Evolutionary conservation across 306 rosid species (phyloP), one percentile per base, ranked within the genome.

Genomic region (Canavalia ensiformis): DNA sequence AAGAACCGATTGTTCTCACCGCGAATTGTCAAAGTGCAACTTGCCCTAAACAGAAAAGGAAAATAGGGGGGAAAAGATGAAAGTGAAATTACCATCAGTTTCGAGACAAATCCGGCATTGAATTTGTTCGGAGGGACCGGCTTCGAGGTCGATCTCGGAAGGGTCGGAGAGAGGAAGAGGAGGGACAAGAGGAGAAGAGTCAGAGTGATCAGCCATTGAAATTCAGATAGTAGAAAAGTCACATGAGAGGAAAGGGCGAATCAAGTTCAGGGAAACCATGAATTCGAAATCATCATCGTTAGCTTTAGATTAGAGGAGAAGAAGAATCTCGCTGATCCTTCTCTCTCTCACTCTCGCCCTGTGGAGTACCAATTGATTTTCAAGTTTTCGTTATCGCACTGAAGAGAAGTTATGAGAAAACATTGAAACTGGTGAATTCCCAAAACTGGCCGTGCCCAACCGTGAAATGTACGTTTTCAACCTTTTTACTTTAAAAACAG

Each of bases 31-130:
- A 10, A 81, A 73, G 35, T 57, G 55, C n/a, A 76, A 60, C 29
- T 25, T 59, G 60, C 76, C 72, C 62, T 64, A 74, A 89, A 78
- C 56, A 25, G 73, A 28, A 83, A 80, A 42, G 63, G 56, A 50
- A 77, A 76, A 62, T 72, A 67, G 4, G 44, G 1, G 0, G 7
- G 33, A 45, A n/a, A 5, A 41, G 52, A 52, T 6, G 25, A 69
- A 49, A 64, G 70, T 65, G 70, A 65, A 79, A 79, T 81, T 87
- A 95, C 99, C 99, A 58, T 95, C 98, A 4, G 96, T 90, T 85
- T 95, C 99, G 44, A 95, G 99, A 81, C 99, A 95, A 92, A 95
- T 95, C 80, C 99, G 91, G 88, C 99, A 95, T 39, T 95, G 99
- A 79, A 93, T 95, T 87, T 95, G 97, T 57, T 95, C 99, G 47